phyloP scores from a whole-genome alignment of 768 basidiomycete genomes.

The Boletus sp. region DNA sequence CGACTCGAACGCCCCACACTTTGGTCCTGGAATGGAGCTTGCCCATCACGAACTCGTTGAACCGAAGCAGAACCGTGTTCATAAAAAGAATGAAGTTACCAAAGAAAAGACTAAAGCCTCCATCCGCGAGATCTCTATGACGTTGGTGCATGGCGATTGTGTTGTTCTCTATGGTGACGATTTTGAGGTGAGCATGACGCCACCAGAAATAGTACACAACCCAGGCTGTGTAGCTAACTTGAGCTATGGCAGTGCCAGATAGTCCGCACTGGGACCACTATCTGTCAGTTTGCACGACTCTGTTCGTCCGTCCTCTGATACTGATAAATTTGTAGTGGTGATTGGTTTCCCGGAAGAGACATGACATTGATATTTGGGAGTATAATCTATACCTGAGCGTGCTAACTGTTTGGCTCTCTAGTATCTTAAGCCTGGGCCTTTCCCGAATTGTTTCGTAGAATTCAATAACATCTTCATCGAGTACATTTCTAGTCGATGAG shows the following conservation, averaged over 20 bases:
- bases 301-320: not conserved
- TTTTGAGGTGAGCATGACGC: slow-evolving; percentile 38
- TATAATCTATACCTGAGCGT: not conserved
- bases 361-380: slow-evolving; percentile 3
- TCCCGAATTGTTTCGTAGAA: slow-evolving; percentile 3
- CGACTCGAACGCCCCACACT: not conserved
- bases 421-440: not conserved
- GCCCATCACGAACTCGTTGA: not conserved
- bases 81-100: slow-evolving; percentile 18
- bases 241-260: slow-evolving; percentile 24
- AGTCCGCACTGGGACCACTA: slow-evolving; percentile 30
- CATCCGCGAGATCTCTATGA: slow-evolving; percentile 27
- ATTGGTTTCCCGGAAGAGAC: slow-evolving; percentile 22
- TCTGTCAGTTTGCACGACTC: slow-evolving; percentile 23
- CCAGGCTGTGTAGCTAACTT: slow-evolving; percentile 2
- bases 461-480: not conserved
- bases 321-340: slow-evolving; percentile 26
- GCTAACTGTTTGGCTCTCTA: not conserved
- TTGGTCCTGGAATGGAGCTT: not conserved
- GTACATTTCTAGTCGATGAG: not conserved
- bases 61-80: not conserved
- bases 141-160: slow-evolving; percentile 41
- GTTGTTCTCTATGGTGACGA: slow-evolving; percentile 37
- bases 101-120: slow-evolving; percentile 18
- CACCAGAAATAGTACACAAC: not conserved